Evolutionary conservation across 192 early-diverging fungal genomes (phyloP).

Genomic region (Pecoramyces ruminantium): DNA sequence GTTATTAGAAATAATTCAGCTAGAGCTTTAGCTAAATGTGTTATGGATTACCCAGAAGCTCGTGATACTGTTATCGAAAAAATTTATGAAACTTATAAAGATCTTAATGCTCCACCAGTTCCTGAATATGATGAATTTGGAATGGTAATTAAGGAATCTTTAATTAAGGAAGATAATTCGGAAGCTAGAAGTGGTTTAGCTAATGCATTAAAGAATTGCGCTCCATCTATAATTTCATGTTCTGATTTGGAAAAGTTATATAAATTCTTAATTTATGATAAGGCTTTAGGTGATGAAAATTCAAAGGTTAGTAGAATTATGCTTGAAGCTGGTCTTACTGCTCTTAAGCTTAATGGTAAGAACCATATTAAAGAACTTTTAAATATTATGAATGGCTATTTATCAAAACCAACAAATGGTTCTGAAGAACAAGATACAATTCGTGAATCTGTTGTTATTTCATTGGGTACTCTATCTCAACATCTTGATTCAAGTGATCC

Average conservation of each 20-base stretch:
- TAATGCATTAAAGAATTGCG: slow-evolving; percentile 45
- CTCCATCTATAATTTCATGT: slow-evolving; percentile 30
- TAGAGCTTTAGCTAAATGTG: slow-evolving; percentile 41
- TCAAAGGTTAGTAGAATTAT: slow-evolving; percentile 60
- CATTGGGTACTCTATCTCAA: slow-evolving; percentile 78
- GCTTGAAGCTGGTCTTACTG: slow-evolving; percentile 71
- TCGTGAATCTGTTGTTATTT: slow-evolving; percentile 78
- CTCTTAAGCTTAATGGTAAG: slow-evolving; percentile 54
- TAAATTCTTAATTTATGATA: slow-evolving; percentile 62
- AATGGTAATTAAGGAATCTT: slow-evolving; percentile 66
- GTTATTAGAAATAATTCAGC: slow-evolving; percentile 45
- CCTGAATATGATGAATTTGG: slow-evolving; percentile 86
- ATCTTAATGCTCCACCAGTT: slow-evolving; percentile 46
- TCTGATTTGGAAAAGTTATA: slow-evolving; percentile 36
- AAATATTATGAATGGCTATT: slow-evolving; percentile 58
- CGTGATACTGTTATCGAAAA: slow-evolving; percentile 24
- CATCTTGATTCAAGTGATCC: slow-evolving; percentile 57
- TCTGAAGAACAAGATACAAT: slow-evolving; percentile 69
- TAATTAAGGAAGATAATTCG: slow-evolving; percentile 65
- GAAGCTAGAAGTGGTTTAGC: slow-evolving; percentile 74
- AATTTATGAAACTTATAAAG: slow-evolving; percentile 41
- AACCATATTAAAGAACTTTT: slow-evolving; percentile 46
- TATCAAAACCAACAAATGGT: slow-evolving; percentile 48
- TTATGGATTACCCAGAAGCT: slow-evolving; percentile 31
- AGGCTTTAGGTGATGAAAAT: slow-evolving; percentile 71